phyloP scores from a whole-genome alignment of 2,329 filamentous ascomycete species.

The Penicillium sp. region DNA sequence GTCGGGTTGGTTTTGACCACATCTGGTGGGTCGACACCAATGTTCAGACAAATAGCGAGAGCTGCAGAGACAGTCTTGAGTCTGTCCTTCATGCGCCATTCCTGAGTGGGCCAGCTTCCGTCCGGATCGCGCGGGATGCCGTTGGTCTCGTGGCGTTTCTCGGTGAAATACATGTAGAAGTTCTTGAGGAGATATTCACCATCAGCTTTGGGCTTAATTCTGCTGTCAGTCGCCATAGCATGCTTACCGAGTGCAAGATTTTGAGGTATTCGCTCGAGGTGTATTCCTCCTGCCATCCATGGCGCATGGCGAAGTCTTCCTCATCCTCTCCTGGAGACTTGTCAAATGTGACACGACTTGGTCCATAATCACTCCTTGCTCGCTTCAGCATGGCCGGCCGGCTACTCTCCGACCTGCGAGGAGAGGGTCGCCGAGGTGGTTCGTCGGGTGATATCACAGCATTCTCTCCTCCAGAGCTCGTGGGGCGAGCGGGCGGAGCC shows the following conservation, averaged over 20 bases:
- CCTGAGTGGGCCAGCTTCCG: conserved; percentile 66
- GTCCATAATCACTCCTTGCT: conserved; percentile 57
- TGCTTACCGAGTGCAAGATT: conserved; percentile 71
- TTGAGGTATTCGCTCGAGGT: conserved; percentile 87
- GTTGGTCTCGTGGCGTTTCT: conserved; percentile 94
- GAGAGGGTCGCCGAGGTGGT: conserved; percentile 29
- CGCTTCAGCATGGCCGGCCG: conserved; percentile 48
- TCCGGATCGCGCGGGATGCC: conserved; percentile 72
- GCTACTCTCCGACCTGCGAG: conserved; percentile 33
- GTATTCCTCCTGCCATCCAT: conserved; percentile 92
- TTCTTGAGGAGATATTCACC: conserved; percentile 58
- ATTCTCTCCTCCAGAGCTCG: conserved; percentile 37
- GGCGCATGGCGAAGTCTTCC: conserved; percentile 64
- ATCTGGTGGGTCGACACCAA: conserved; percentile 95
- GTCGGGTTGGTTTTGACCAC: conserved; percentile 94
- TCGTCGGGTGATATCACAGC: conserved; percentile 21
- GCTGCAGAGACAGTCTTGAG: conserved; percentile 96
- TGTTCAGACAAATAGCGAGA: conserved; percentile 91
- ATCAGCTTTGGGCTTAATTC: conserved; percentile 9
- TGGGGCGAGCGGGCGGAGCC: conserved; percentile 27
- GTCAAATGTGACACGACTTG: conserved; percentile 37
- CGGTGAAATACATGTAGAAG: conserved; percentile 99
- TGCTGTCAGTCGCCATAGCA: background rate
- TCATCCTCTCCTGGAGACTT: conserved; percentile 47
- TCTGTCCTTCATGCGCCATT: conserved; percentile 96